Evolutionary conservation across 768 basidiomycete species (phyloP), one percentile per base, ranked within the genome.

Genomic region (Tulasnella sp.): DNA sequence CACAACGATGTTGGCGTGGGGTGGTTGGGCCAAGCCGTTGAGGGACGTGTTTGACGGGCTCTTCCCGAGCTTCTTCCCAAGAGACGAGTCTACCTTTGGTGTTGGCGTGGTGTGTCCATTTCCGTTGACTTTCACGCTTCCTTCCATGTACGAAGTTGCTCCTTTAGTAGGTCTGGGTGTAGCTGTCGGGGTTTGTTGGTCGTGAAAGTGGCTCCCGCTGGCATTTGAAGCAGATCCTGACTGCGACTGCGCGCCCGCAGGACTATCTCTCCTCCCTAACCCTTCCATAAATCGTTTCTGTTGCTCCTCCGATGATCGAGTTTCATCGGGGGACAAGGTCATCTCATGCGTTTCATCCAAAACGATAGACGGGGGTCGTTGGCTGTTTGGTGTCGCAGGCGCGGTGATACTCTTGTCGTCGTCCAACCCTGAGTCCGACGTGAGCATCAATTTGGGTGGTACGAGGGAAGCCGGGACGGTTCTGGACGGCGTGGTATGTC

Each of bases 251-350:
- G 21, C 27, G 19, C 46, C 46, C 27, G 46, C 46, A 48, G 34
- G 34, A 38, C 34, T 38, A 38, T 15, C 34, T 15, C 34, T 38
- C 15, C 34, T 38, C 34, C 34, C n/a, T n/a, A n/a, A n/a, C n/a
- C 50, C 30, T 9, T 19, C 41, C 10, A 25, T 34, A 30, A 10
- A 17, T 15, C 53, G 53, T 19, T 43, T 34, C 41, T 54, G 53
- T 19, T 57, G 25, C 44, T 57, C 55, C 21, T 57, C 55, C 21
- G 55, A 57, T 22, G 55, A 25, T 22, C 55, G 55, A 27, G 55
- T 19, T 27, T 45, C 43, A 7, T 45, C 46, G 12, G 55, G 55
- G 29, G 55, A 57, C 27, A 41, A 24, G 44, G 55, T 57, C 27
- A 57, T 38, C 4, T 25, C 29, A n/a, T 7, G 34, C 15, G 44